phyloP scores from a whole-genome alignment of 805 yeast species.

The Yarrowia deformans region DNA sequence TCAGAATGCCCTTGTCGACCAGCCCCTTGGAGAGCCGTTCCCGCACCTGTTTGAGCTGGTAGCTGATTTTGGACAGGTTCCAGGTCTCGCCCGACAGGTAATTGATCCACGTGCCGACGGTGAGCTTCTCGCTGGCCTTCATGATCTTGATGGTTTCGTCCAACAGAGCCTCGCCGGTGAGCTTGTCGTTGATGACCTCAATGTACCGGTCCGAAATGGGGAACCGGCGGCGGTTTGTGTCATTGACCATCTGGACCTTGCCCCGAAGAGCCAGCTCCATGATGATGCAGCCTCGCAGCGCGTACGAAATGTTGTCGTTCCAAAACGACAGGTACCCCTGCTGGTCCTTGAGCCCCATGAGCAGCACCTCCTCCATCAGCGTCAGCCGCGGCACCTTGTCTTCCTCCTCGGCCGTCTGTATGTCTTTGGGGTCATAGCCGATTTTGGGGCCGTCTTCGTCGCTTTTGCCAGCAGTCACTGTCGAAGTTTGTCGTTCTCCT shows the following conservation, averaged over 20 bases:
- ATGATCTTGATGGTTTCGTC: conserved; percentile 93
- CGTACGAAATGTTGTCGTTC: conserved; percentile 97
- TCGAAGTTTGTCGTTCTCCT: background rate
- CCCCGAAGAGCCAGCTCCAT: conserved; percentile 92
- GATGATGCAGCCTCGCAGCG: conserved; percentile 90
- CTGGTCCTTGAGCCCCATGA: conserved; percentile 91
- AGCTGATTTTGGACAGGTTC: conserved; percentile 92
- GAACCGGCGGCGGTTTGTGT: conserved; percentile 87
- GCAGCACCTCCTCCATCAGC: conserved; percentile 93
- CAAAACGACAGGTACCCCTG: conserved; percentile 97
- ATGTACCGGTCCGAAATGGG: conserved; percentile 86
- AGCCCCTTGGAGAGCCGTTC: conserved; percentile 95
- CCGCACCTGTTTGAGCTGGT: conserved; percentile 96
- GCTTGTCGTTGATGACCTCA: conserved; percentile 81
- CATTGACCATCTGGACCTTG: conserved; percentile 86
- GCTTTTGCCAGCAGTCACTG: conserved; percentile 4
- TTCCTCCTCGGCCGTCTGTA: conserved; percentile 56
- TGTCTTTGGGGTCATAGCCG: conserved; percentile 81
- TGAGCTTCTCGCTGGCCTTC: conserved; percentile 80
- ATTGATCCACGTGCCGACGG: conserved; percentile 92
- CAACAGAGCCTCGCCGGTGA: conserved; percentile 93
- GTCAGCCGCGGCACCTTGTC: conserved; percentile 74
- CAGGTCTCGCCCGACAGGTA: conserved; percentile 92
- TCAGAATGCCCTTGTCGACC: conserved; percentile 94
- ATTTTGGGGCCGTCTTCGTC: conserved; percentile 62